Evolutionary conservation across 202 grass and related monocot genomes (phyloP), one percentile per base, ranked within the genome.

Genomic region (Setaria italica): DNA sequence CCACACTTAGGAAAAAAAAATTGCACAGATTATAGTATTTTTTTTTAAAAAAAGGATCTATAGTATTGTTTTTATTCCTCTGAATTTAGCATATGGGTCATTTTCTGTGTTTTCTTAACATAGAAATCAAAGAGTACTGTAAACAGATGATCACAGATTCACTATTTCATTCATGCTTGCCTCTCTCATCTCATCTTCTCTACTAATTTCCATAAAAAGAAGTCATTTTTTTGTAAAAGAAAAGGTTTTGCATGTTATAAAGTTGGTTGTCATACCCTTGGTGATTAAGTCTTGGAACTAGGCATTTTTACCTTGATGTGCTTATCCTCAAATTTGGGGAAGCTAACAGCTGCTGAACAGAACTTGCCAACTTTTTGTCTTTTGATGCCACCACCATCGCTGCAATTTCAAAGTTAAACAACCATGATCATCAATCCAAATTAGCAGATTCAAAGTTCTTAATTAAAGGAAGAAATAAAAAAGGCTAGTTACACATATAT

Each of bases 311-410:
- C 95, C 86, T 91, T 62, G 95, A 95, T 37, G 95, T 94, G 88
- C 86, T 98, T 79, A 98, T 95, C 67, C 93, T 90, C 67, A 98
- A 88, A 91, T 92, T 89, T 67, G 95, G 90, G 51, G 93, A 98
- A 10, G 95, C 91, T 51, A 98, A 89, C n/a, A 98, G 72, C 66
- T 98, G 95, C 49, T 98, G 91, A 88, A 80, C 81, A 76, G 86
- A 73, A 53, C 70, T 87, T 72, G 93, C 91, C 77, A 98, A 84
- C 89, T 91, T 98, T 74, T 89, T 95, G 57, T 98, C 93, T 82
- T 98, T 98, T 14, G 96, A 95, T 81, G 96, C 96, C 43, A 91
- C 96, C 55, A 95, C 96, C 96, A 98, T 98, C 67, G 96, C 96
- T 98, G 79, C 55, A 89, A 78, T 76, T 55, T 57, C 29, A 21